Evolutionary conservation across 371 early-diverging fungal genomes (phyloP), one percentile per base, ranked within the genome.

Genomic region (Syncephalis fuscata): DNA sequence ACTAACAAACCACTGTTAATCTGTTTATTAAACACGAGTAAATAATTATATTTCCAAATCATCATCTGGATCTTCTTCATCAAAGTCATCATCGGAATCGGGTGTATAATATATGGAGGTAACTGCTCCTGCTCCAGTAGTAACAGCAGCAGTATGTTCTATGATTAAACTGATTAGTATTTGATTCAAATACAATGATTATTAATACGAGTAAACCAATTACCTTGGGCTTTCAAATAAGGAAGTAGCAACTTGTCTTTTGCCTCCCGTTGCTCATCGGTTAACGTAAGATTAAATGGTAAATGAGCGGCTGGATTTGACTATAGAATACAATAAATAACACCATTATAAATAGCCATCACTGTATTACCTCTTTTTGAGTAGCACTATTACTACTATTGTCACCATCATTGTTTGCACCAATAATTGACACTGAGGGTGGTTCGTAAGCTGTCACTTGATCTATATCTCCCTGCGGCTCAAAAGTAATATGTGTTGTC

Each of bases 211-310:
- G 42, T 41, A 21, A 21, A 20, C 44, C 20, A 37, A n/a, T 9
- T 24, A n/a, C 67, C 64, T 58, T 83, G 85, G 9, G 80, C 80
- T 21, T 84, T 77, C 46, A 80, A 52, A 50, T 83, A 86, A 10
- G 93, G 92, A 41, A 92, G 56, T 21, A 78, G 80, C 5, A 88
- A 67, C 37, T 66, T 71, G 14, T 82, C 78, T 57, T 79, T 80
- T 40, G 80, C 79, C 39, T 66, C 62, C 16, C 82, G 69, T 58
- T 92, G 91, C 50, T 80, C 73, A 4, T 89, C 89, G 0, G 92
- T 92, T 41, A 91, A 64, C 2, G 63, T 63, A 44, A 92, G 58
- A 50, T 88, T 89, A 62, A 92, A 92, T 9, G 88, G 75, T 36
- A 90, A 59, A 46, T 85, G 77, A 14, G 75, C 67, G 0, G 74